Conservation (phyloP, 2,329 filamentous ascomycete genomes). For the Zelopaecilomyces penicillatus region DNA sequence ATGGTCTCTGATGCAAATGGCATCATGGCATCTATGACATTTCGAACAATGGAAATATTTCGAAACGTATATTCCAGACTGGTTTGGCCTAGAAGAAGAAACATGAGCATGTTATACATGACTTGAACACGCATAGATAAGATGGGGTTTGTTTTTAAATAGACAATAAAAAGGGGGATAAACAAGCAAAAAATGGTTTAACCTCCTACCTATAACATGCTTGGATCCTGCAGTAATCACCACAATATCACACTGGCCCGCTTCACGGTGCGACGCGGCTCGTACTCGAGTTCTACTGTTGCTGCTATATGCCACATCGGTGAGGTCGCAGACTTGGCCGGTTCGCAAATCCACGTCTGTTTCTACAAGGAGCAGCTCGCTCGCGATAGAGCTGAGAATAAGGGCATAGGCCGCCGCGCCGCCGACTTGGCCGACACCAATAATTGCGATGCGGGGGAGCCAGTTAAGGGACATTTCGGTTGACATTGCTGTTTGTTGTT, state of each 20-base stretch:
- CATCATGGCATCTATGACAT: conserved; percentile 38
- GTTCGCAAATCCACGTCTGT: conserved; percentile 36
- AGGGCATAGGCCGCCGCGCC: conserved; percentile 43
- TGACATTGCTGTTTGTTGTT: no score
- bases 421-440: conserved; percentile 30
- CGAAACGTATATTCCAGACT: conserved; percentile 23
- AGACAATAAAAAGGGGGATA: no score
- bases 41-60: conserved; percentile 39
- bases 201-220: conserved; percentile 28
- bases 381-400: conserved; percentile 38
- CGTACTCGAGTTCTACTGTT: conserved; percentile 33
- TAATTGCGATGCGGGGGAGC: no score
- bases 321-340: conserved; percentile 43
- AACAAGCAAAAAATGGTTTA: no score
- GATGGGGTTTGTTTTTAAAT: no score
- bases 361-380: conserved; percentile 46
- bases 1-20: conserved; percentile 40
- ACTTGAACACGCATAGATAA: no score
- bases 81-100: no score
- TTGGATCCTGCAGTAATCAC: conserved; percentile 48
- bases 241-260: conserved; percentile 44
- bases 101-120: no score
- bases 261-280: conserved; percentile 37
- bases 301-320: conserved; percentile 39
- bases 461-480: no score